Evolutionary conservation across 495 filamentous ascomycete species (phyloP), one percentile per base, ranked within the genome.

Genomic region (Trypethelium eluteriae): DNA sequence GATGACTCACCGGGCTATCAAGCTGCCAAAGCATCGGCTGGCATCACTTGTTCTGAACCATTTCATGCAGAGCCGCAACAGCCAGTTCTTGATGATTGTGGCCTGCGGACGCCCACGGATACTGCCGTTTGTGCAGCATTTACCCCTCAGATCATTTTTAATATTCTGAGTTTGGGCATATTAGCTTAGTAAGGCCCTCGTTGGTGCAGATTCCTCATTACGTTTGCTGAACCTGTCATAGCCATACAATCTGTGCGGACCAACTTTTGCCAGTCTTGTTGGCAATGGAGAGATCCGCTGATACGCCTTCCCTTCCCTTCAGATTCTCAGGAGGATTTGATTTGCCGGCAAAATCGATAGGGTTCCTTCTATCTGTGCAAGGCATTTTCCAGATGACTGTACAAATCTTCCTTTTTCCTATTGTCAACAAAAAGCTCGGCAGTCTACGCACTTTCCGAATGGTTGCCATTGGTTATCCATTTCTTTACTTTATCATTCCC

Each of bases 171-270:
- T 63, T 96, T 94, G 72, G 95, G 94, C 46, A 90, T 98, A 71
- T 82, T 98, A 38, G 94, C 94, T 68, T 97, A 96, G 90, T 96
- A 84, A 85, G 92, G 88, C 57, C 41, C 41, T 49, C 62, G 57
- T 47, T 34, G 25, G 63, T 62, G 59, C 36, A 63, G 62, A 68
- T 67, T 34, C 47, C 64, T n/a, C 32, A 63, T 5, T 32, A 18
- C 4, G 5, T 11, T 66, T 49, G 64, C 63, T 70, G 65, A 65
- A 16, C 25, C 39, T 53, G 39, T 65, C 47, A 67, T 77, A 96
- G 92, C 62, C 88, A 91, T 71, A 89, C 88, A 62, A 96, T 98
- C 74, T 92, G 91, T 0, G 96, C 96, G 70, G 94, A 98, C 79
- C 89, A 96, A 73, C 80, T 98, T 39, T 86, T 98, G 69, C 95